Percentiles rank a stretch among this genome's conserved stretches.
Conservation (phyloP, 768 basidiomycete genomes). For the Mycena venus region DNA sequence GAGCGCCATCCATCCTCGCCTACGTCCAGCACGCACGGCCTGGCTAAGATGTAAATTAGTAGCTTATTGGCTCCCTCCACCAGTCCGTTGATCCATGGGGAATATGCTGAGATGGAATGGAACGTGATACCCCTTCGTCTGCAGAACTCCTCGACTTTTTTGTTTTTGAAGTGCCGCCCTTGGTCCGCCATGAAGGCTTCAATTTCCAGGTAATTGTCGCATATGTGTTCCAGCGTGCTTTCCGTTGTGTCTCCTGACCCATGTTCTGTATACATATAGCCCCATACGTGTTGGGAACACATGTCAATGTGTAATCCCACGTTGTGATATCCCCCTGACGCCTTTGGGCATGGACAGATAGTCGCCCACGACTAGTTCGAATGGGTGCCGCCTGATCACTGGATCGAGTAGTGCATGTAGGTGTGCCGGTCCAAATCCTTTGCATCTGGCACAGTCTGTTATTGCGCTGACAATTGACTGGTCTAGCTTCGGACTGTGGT, state of each 20-base stretch:
- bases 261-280: constrained; percentile 6
- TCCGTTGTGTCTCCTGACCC: neutral
- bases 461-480: constrained; percentile 27
- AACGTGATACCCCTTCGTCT: constrained; percentile 10
- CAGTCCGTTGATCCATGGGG: constrained; percentile 43
- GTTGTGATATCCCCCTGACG: constrained; percentile 32
- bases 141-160: constrained; percentile 20
- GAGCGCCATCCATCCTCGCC: constrained; percentile 9
- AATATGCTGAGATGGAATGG: constrained; percentile 31
- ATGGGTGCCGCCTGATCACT: constrained; percentile 28
- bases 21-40: constrained; percentile 34
- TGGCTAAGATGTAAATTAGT: constrained; percentile 29
- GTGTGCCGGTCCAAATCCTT: neutral
- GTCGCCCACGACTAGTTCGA: constrained; percentile 42
- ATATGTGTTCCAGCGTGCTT: neutral
- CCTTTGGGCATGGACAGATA: constrained; percentile 40
- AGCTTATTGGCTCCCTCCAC: constrained; percentile 40
- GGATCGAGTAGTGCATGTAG: constrained; percentile 23
- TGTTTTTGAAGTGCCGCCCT: neutral
- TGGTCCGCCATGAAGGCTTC: neutral
- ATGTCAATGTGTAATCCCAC: constrained; percentile 32
- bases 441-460: neutral
- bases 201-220: neutral
- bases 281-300: constrained; percentile 33
- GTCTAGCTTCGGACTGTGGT: too few relatives aligned